Percentiles rank a stretch among this genome's conserved stretches.
Evolutionary conservation across 1,139 yeast species (phyloP).

Genomic region (Komagataea norvegica): DNA sequence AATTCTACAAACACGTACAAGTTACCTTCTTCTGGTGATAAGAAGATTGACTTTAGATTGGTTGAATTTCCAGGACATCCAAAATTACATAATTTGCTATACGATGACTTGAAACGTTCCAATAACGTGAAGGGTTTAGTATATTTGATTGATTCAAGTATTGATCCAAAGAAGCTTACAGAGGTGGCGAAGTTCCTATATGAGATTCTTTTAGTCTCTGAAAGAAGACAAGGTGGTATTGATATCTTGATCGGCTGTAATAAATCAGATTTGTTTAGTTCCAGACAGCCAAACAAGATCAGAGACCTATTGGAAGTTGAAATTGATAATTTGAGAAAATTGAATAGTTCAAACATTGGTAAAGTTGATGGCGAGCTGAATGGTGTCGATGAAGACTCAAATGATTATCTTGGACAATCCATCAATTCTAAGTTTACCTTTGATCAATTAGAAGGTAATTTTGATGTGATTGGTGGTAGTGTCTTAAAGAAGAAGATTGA

Average conservation of each 20-base stretch:
- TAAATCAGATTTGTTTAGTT: slow-evolving; percentile 78
- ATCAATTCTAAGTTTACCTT: slow-evolving; percentile 44
- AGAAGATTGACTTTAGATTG: slow-evolving; percentile 37
- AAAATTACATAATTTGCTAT: slow-evolving; percentile 54
- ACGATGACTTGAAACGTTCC: slow-evolving; percentile 43
- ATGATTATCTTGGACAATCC: slow-evolving; percentile 42
- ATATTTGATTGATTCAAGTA: slow-evolving; percentile 64
- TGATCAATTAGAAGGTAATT: slow-evolving; percentile 65
- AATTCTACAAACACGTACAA: slow-evolving; percentile 32
- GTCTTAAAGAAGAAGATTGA: slow-evolving; percentile 51
- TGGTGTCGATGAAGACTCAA: slow-evolving; percentile 33
- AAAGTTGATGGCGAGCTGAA: slow-evolving; percentile 37
- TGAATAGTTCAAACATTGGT: slow-evolving; percentile 38
- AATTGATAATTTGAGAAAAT: slow-evolving; percentile 50
- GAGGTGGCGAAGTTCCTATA: slow-evolving; percentile 51
- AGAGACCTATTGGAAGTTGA: slow-evolving; percentile 56
- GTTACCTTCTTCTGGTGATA: slow-evolving; percentile 32
- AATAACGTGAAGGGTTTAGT: slow-evolving; percentile 53
- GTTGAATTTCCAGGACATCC: slow-evolving; percentile 86
- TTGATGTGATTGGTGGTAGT: slow-evolving; percentile 69
- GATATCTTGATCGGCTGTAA: slow-evolving; percentile 76
- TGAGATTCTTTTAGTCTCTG: slow-evolving; percentile 52
- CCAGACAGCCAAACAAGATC: slow-evolving; percentile 64
- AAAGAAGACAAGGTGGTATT: slow-evolving; percentile 54
- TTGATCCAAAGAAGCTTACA: slow-evolving; percentile 39